Base-by-base conservation (phyloP, 2,329 filamentous ascomycete species). In the Dactylonectria estremocensis region DNA sequence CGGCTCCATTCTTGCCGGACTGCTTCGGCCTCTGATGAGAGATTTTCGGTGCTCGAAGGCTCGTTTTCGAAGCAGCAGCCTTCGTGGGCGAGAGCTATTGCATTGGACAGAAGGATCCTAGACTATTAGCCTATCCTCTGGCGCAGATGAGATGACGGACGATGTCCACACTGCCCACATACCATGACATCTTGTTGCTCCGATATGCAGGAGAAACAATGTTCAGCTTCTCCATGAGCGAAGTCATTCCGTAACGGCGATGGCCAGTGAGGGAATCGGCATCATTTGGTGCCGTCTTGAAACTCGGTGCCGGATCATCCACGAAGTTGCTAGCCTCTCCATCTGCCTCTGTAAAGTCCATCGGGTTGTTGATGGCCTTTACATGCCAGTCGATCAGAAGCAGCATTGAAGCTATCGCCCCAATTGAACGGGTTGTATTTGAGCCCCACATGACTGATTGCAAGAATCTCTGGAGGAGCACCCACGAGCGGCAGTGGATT, bases 181-280 rank as follows among this genome's bases (percentile, higher is more conserved):
- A 68, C 69, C 65, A 71, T 28, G 69, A 70, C 68, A 71, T 71
- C 11, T 70, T 71, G 20, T 71, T 71, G 6, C 69, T 71, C 2
- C 65, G 68, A 45, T 70, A 70, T 18, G 69, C 69, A 0, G 69
- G 69, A 3, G 69, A 63, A 9, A 71, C 68, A 3, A 71, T 71
- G 1, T 71, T 64, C 1, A 68, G n/a, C 53, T 64, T 71, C 16
- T 70, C 69, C 68, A 70, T 71, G 3, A 71, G 24, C 5, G 68
- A 70, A 3, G 69, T 68, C 61, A 68, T 71, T 33, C 69, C 61
- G 46, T 70, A 71, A 0, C 56, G 58, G n/a, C 52, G 61, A 10
- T 68, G 62, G 3, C 65, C 65, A 14, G 55, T 64, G 4, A 68
- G n/a, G 11, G 69, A 66, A 14, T 60, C 58, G 9, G 22, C 18